Conservation (phyloP, 257 asterid genomes). For the Nicotiana undulata region DNA sequence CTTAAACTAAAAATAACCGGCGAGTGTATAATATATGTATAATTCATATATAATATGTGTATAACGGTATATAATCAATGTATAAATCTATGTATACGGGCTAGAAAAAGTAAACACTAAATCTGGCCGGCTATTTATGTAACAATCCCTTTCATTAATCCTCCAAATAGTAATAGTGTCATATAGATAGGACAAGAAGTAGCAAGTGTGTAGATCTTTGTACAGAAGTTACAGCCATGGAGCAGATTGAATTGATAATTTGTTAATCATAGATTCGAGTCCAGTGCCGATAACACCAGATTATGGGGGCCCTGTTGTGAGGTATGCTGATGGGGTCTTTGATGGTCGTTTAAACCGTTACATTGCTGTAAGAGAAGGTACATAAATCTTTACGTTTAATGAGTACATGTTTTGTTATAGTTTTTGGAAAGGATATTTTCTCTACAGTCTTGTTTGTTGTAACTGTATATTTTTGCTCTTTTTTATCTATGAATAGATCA, state of each 20-base stretch:
- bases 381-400: not conserved
- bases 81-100: too few species aligned
- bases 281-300: conserved; percentile 9
- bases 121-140: too few species aligned
- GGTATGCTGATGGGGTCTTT: conserved; percentile 4
- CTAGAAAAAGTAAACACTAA: too few species aligned
- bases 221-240: not conserved
- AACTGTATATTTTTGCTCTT: not conserved
- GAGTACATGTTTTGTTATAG: not conserved
- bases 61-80: too few species aligned
- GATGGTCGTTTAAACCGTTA: not conserved
- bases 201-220: not conserved
- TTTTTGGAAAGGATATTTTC: too few species aligned
- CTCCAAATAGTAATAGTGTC: not conserved
- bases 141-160: too few species aligned
- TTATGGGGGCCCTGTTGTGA: not conserved
- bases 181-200: not conserved
- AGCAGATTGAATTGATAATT: not conserved
- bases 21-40: too few species aligned
- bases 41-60: too few species aligned
- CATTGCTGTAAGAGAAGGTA: conserved; percentile 7
- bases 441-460: not conserved
- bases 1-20: too few species aligned
- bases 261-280: not conserved
- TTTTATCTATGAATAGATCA: not conserved